Percentiles rank a stretch among this genome's conserved stretches.
Evolutionary conservation across 768 basidiomycete species (phyloP).

Genomic region (Lepiota subincarnata): DNA sequence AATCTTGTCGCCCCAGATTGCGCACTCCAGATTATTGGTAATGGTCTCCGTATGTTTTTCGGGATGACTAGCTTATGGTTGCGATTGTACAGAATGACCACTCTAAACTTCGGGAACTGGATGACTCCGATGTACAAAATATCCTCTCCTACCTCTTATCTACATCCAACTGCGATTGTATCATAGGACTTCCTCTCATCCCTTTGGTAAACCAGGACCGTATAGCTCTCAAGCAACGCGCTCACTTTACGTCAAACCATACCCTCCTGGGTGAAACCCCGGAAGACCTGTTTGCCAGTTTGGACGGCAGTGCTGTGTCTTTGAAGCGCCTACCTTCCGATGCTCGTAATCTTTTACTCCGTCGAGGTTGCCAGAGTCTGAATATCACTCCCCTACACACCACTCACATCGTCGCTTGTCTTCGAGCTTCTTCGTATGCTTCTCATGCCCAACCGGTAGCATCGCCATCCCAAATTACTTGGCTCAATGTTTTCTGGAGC

Average conservation of each 20-base stretch:
- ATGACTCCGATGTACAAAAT: constrained; percentile 1
- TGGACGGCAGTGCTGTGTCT: constrained; percentile 28
- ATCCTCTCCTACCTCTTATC: constrained; percentile 34
- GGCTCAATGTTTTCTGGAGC: constrained; percentile 40
- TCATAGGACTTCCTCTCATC: constrained; percentile 35
- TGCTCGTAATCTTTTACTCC: constrained; percentile 20
- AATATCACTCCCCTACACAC: constrained; percentile 29
- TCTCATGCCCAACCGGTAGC: not conserved
- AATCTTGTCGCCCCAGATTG: constrained; percentile 23
- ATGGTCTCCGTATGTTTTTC: constrained; percentile 8
- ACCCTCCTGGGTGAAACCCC: constrained; percentile 28
- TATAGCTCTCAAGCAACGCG: constrained; percentile 17
- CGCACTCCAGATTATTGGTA: constrained; percentile 28
- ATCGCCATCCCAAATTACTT: constrained; percentile 20
- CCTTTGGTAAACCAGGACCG: constrained; percentile 19
- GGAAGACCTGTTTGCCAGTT: constrained; percentile 20
- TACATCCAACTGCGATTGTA: constrained; percentile 23
- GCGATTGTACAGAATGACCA: not conserved
- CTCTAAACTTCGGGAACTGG: not conserved
- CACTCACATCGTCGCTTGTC: constrained; percentile 24
- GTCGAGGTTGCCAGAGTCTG: constrained; percentile 20
- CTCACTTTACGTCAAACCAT: constrained; percentile 4
- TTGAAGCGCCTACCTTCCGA: constrained; percentile 22
- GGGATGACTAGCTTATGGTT: not conserved
- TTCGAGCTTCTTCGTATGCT: constrained; percentile 13